Conservation (phyloP, 441 rosid genomes). For the Jatropha podagrica region DNA sequence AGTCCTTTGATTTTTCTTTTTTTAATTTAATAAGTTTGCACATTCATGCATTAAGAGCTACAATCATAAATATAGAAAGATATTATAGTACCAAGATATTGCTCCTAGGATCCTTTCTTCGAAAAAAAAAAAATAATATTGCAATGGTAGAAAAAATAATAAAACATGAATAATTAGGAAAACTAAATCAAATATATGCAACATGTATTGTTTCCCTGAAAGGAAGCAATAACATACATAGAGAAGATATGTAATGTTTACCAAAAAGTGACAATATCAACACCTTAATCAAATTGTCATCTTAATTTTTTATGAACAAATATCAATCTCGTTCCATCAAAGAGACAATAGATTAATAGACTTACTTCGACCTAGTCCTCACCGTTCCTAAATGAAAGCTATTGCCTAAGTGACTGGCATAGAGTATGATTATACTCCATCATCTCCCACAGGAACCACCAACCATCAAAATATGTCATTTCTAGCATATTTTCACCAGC, state of each 20-base stretch:
- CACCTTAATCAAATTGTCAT: not conserved
- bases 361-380: not conserved
- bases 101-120: not conserved
- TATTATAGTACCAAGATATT: not conserved
- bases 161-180: not conserved
- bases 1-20: not conserved
- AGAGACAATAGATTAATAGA: not conserved
- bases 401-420: not conserved
- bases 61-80: not conserved
- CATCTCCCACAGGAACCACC: not conserved
- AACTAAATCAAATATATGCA: not conserved
- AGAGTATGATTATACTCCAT: not conserved
- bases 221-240: not conserved
- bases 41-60: not conserved
- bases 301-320: not conserved
- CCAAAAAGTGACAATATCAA: not conserved
- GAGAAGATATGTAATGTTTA: not conserved
- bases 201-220: not conserved
- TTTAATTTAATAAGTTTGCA: not conserved
- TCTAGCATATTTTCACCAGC: not conserved
- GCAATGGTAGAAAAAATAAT: not conserved
- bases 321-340: not conserved
- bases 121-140: not conserved
- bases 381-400: not conserved
- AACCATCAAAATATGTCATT: not conserved